Percentiles rank a stretch among this genome's conserved stretches.
phyloP scores from a whole-genome alignment of 176 grass and related monocot genomes.

The Aechmea fasciata region DNA sequence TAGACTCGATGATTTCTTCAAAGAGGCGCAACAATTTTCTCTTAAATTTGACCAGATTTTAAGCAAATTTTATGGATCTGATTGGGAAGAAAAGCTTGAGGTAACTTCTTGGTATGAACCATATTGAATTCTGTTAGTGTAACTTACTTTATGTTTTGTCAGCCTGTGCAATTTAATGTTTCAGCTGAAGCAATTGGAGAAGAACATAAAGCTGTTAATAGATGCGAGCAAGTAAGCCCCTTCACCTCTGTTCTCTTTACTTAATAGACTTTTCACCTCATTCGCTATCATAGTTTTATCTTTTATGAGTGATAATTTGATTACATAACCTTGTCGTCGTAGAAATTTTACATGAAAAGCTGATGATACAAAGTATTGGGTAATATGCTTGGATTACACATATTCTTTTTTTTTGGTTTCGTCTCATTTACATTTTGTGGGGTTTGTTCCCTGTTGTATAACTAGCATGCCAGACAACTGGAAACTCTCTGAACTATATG shows the following conservation, averaged over 20 bases:
- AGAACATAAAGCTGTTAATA: conserved; percentile 42
- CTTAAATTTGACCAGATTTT: conserved; percentile 40
- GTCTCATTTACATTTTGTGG: no score
- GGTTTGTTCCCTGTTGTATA: no score
- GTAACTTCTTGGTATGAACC: conserved; percentile 27
- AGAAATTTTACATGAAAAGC: no score
- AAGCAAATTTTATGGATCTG: conserved; percentile 36
- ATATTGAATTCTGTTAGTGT: conserved; percentile 7
- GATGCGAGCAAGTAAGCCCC: conserved; percentile 61
- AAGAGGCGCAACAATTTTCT: conserved; percentile 52
- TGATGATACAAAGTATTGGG: no score
- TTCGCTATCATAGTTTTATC: conserved; percentile 4
- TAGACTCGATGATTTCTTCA: conserved; percentile 65
- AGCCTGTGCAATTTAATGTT: conserved; percentile 21
- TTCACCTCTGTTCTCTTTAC: not conserved
- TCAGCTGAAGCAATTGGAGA: conserved; percentile 65
- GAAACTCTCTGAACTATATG: no score
- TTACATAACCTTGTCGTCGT: no score
- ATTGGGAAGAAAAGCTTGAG: conserved; percentile 71
- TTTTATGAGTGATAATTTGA: not conserved
- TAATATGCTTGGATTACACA: no score
- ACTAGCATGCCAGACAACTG: no score
- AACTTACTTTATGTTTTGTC: conserved; percentile 8
- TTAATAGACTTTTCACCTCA: not conserved
- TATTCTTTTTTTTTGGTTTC: no score